Percentiles rank a stretch among this genome's conserved stretches.
Evolutionary conservation across 1,139 yeast genomes (phyloP).

Genomic region (Suhomyces ambrosiae): DNA sequence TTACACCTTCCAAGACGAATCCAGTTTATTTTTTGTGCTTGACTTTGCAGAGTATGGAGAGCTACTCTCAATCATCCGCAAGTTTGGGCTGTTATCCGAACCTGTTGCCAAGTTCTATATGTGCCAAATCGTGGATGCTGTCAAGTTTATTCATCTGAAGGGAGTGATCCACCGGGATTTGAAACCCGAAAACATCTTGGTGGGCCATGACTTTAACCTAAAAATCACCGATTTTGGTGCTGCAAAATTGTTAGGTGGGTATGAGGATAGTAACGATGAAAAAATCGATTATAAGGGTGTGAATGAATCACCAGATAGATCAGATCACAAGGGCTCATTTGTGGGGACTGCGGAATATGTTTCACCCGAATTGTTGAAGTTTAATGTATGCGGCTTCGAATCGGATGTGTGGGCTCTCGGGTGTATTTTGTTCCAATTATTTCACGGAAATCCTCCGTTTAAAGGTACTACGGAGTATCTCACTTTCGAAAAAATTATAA

Average conservation of each 20-base stretch:
- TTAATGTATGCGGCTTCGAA: conserved; percentile 81
- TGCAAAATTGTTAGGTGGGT: conserved; percentile 70
- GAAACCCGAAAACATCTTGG: conserved; percentile 89
- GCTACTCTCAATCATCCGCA: conserved; percentile 60
- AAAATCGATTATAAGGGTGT: conserved; percentile 40
- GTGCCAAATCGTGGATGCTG: conserved; percentile 85
- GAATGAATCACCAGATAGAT: conserved; percentile 14
- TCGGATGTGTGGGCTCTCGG: conserved; percentile 98
- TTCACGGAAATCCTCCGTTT: conserved; percentile 95
- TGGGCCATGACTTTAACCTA: conserved; percentile 77
- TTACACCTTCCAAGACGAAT: conserved; percentile 79
- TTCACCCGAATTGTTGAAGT: conserved; percentile 86
- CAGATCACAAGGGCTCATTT: conserved; percentile 69
- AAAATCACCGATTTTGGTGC: conserved; percentile 99
- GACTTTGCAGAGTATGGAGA: conserved; percentile 86
- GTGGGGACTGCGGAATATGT: conserved; percentile 71
- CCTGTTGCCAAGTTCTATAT: conserved; percentile 51
- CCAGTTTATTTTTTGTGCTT: conserved; percentile 68
- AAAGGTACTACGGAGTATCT: conserved; percentile 93
- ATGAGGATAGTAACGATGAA: conserved; percentile 35
- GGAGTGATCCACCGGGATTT: conserved; percentile 95
- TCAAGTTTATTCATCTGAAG: conserved; percentile 74
- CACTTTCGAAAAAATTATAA: conserved; percentile 90
- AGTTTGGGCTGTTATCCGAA: conserved; percentile 58
- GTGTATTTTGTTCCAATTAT: conserved; percentile 88